Conservation (phyloP, 1,284 basidiomycete species). For the Paramarasmius palmivorus region DNA sequence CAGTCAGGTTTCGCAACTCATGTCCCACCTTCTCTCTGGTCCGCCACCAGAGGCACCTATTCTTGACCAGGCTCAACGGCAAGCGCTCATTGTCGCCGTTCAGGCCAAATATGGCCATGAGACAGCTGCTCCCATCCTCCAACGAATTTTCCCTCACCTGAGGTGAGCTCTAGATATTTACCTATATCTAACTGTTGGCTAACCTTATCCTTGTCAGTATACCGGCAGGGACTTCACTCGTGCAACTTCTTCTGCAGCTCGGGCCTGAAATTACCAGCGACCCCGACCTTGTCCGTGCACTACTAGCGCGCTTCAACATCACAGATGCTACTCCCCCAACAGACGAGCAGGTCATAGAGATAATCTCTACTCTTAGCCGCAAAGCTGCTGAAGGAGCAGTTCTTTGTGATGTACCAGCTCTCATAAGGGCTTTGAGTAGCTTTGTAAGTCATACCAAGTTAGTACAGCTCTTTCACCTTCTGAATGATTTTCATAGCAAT, state of each 20-base stretch:
- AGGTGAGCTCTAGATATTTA: conserved; percentile 43
- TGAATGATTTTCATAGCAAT: conserved; percentile 43
- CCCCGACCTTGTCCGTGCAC: conserved; percentile 63
- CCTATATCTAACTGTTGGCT: conserved; percentile 19
- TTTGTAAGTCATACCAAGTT: conserved; percentile 51
- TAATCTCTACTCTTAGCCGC: conserved; percentile 64
- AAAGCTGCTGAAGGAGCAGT: conserved; percentile 69
- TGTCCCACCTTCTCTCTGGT: conserved; percentile 78
- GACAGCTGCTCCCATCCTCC: conserved; percentile 46
- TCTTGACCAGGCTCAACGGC: conserved; percentile 68
- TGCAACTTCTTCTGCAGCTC: conserved; percentile 72
- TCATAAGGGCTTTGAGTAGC: conserved; percentile 69
- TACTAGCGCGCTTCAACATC: conserved; percentile 73
- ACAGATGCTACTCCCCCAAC: conserved; percentile 68
- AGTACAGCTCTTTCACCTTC: conserved; percentile 10
- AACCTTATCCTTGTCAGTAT: conserved; percentile 45
- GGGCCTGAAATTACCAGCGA: conserved; percentile 78
- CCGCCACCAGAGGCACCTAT: conserved; percentile 63
- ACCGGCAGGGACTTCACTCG: conserved; percentile 62
- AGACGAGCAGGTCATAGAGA: conserved; percentile 68
- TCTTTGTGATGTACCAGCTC: conserved; percentile 74
- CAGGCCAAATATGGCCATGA: conserved; percentile 75
- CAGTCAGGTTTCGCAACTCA: conserved; percentile 73
- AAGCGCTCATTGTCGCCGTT: conserved; percentile 69
- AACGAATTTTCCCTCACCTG: conserved; percentile 57